phyloP scores from a whole-genome alignment of 495 filamentous ascomycete species.

The Penicillium nucicola region DNA sequence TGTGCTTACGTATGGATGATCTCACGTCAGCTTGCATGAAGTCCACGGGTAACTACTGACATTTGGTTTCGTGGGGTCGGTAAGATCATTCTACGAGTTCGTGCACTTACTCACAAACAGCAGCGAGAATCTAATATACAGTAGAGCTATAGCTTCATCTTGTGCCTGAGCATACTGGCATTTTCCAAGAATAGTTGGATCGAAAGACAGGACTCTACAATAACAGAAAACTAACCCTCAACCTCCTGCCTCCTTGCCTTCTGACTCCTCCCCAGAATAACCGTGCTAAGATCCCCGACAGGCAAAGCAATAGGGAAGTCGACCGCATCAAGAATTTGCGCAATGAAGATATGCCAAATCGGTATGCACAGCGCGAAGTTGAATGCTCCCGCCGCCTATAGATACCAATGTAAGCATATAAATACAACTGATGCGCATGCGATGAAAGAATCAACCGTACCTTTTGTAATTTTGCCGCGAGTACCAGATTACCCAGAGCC shows the following conservation, averaged over 20 bases:
- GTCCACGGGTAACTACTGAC: too few relatives aligned
- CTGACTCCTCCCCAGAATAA: constrained; percentile 30
- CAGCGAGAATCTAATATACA: too few relatives aligned
- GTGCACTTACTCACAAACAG: too few relatives aligned
- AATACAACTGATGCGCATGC: background rate
- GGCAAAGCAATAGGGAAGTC: constrained; percentile 36
- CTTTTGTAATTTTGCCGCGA: constrained; percentile 33
- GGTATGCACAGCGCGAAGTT: constrained; percentile 55
- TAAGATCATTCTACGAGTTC: too few relatives aligned
- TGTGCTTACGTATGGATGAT: too few relatives aligned
- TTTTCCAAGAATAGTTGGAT: too few relatives aligned
- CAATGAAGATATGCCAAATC: constrained; percentile 65
- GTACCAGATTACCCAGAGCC: constrained; percentile 36
- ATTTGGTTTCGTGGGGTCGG: too few relatives aligned
- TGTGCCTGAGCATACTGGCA: too few relatives aligned
- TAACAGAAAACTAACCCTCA: too few relatives aligned
- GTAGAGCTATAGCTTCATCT: too few relatives aligned
- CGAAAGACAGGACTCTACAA: too few relatives aligned
- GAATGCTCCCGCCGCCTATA: constrained; percentile 30
- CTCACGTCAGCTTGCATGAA: too few relatives aligned
- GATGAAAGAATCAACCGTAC: constrained; percentile 24
- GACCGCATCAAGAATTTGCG: constrained; percentile 56
- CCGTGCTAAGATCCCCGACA: constrained; percentile 34
- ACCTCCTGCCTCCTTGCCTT: constrained; percentile 13
- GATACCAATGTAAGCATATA: background rate